Evolutionary conservation across 768 basidiomycete species (phyloP), one percentile per base, ranked within the genome.

Genomic region (Pleurotus djamor): DNA sequence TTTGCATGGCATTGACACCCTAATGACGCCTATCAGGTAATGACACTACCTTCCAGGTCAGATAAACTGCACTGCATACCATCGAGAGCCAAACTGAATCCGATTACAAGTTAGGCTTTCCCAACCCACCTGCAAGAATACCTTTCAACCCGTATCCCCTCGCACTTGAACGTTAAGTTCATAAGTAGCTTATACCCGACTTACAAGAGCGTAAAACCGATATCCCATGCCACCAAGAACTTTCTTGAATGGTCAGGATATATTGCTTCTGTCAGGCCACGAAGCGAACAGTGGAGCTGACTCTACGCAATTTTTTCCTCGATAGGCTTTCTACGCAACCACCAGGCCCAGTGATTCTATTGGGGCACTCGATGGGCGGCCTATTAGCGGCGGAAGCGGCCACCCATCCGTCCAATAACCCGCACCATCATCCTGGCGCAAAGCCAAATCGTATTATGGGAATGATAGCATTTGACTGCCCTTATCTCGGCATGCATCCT

Each of bases 351-450:
- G 80, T 85, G 9, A 83, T 86, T 50, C 71, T 86, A 1, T 36
- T 83, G 2, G 83, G 77, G 1, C 84, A 86, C 65, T 86, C 84
- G 4, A 85, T 86, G 84, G 84, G 84, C 16, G 84, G 84, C 2
- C 73, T 86, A 4, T 73, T 86, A 1, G 83, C 80, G 4, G 83
- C 82, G 4, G 83, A 85, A 45, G 83, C 84, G 1, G 83, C 81
- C 1, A 79, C 76, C 0, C 71, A 80, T 59, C 57, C 68, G 0
- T 77, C 75, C 2, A 79, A 78, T 59, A 71, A 73, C 43, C 65
- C 68, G 33, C 60, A 63, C 58, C 61, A 37, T 13, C 37, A 69
- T 35, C 62, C 59, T 16, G 69, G 66, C 14, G 63, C 69, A 2
- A 73, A 69, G 59, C 74, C 77, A 0, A 73, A 69, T 36, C 78